A percentile compares a stretch with the other conserved stretches of the same genome.
Evolutionary conservation across 2,329 filamentous ascomycete genomes (phyloP).

Genomic region (Madurella mycetomatis): DNA sequence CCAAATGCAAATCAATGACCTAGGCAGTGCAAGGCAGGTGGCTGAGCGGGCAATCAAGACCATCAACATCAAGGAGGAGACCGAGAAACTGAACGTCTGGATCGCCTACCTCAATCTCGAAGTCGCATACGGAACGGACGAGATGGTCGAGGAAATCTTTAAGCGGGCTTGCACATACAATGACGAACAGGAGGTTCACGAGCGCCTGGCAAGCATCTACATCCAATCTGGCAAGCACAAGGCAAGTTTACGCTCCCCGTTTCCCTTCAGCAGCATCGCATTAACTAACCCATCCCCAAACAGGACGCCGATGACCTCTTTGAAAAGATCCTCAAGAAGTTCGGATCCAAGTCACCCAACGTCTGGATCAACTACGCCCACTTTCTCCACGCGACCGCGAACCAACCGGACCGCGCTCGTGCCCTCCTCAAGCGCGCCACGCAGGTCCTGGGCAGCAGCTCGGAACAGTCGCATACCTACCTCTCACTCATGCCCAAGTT

Average conservation of each 20-base stretch:
- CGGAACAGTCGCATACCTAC: slow-evolving; percentile 47
- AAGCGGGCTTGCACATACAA: slow-evolving; percentile 92
- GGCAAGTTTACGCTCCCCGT: slow-evolving; percentile 48
- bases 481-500: slow-evolving; percentile 80
- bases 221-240: slow-evolving; percentile 83
- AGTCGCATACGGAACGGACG: slow-evolving; percentile 80
- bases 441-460: slow-evolving; percentile 64
- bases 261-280: not conserved
- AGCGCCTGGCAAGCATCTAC: slow-evolving; percentile 88
- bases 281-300: slow-evolving; percentile 11
- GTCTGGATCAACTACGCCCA: slow-evolving; percentile 94
- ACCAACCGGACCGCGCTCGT: slow-evolving; percentile 68
- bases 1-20: slow-evolving; percentile 86
- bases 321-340: slow-evolving; percentile 82
- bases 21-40: slow-evolving; percentile 81
- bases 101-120: slow-evolving; percentile 91
- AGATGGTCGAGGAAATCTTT: slow-evolving; percentile 79
- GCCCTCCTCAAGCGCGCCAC: slow-evolving; percentile 76
- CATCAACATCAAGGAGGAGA: slow-evolving; percentile 86
- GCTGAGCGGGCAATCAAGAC: slow-evolving; percentile 86
- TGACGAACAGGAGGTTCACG: slow-evolving; percentile 82
- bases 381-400: slow-evolving; percentile 75
- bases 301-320: slow-evolving; percentile 88
- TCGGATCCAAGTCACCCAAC: slow-evolving; percentile 70
- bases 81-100: slow-evolving; percentile 94